These are phyloP conservation scores for Hymenoscyphus fructigenus DNA, from an alignment of 2,329 filamentous ascomycete genomes.

Conservation along the genomic window DNA sequence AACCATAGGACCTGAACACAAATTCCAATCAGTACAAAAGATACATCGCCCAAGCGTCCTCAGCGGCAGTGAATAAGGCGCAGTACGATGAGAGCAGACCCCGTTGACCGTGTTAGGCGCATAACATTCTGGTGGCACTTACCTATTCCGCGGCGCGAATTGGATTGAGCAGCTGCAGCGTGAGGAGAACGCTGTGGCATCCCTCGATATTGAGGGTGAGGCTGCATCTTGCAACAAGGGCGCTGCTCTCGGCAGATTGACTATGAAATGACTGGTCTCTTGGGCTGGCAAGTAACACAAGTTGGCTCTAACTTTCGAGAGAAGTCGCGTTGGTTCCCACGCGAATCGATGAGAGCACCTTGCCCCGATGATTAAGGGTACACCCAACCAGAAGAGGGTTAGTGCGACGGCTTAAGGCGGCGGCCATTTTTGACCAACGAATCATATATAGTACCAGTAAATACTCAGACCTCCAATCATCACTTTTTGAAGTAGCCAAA, in stretches of 20 bases:
- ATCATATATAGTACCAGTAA: no score
- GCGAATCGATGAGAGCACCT: neutral
- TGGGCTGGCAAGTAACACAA: conserved; percentile 9
- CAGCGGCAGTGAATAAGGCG: neutral
- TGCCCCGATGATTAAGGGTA: neutral
- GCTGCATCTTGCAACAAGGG: conserved; percentile 31
- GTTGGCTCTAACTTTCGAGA: conserved; percentile 7
- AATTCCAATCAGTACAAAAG: conserved; percentile 13
- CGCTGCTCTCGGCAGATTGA: neutral
- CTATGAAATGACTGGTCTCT: conserved; percentile 12
- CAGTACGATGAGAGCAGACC: neutral
- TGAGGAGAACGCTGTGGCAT: conserved; percentile 36
- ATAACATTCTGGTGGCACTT: conserved; percentile 24
- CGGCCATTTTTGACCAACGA: no score
- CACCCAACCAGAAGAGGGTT: neutral
- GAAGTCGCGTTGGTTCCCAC: conserved; percentile 11
- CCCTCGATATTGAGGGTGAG: conserved; percentile 34
- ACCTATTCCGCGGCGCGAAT: conserved; percentile 38
- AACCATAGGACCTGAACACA: conserved; percentile 34
- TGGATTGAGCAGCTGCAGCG: conserved; percentile 22
- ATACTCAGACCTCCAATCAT: no score
- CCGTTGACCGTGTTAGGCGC: neutral
- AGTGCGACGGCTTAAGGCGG: neutral
- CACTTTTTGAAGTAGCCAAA: no score
- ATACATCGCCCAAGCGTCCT: neutral